Conservation (phyloP, 805 yeast genomes). For the Metschnikowia arizonensis region DNA sequence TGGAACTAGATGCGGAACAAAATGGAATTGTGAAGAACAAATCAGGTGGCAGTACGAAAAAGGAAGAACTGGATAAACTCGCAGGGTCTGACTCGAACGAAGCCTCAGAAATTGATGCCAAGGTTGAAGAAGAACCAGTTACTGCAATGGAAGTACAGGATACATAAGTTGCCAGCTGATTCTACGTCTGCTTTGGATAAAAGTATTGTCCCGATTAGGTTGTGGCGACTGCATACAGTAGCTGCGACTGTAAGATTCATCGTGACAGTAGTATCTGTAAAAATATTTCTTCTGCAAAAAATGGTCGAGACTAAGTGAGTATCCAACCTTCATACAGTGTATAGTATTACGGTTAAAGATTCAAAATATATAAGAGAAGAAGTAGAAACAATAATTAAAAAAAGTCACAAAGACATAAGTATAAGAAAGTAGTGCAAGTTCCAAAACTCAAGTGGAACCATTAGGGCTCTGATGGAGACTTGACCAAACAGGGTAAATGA, state of each 20-base stretch:
- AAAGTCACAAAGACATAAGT: no score
- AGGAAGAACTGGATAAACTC: not conserved
- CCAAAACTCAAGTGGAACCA: no score
- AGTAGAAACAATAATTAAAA: no score
- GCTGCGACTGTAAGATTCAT: not conserved
- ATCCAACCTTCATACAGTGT: no score
- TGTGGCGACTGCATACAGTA: not conserved
- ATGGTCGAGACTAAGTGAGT: no score
- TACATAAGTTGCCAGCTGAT: constrained; percentile 1
- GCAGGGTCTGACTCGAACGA: not conserved
- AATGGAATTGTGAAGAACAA: not conserved
- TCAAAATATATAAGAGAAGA: no score
- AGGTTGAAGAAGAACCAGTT: not conserved
- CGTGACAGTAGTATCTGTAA: no score
- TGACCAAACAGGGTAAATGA: no score
- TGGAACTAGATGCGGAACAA: constrained; percentile 1
- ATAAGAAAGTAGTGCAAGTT: no score
- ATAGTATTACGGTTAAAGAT: no score
- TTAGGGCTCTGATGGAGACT: no score
- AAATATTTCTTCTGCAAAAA: no score
- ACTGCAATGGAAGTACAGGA: constrained; percentile 3
- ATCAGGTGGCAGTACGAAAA: not conserved
- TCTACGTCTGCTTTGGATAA: not conserved
- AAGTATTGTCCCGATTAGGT: not conserved
- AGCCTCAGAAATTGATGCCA: not conserved